phyloP scores from a whole-genome alignment of 2,329 filamentous ascomycete genomes.

The Septoria linicola region DNA sequence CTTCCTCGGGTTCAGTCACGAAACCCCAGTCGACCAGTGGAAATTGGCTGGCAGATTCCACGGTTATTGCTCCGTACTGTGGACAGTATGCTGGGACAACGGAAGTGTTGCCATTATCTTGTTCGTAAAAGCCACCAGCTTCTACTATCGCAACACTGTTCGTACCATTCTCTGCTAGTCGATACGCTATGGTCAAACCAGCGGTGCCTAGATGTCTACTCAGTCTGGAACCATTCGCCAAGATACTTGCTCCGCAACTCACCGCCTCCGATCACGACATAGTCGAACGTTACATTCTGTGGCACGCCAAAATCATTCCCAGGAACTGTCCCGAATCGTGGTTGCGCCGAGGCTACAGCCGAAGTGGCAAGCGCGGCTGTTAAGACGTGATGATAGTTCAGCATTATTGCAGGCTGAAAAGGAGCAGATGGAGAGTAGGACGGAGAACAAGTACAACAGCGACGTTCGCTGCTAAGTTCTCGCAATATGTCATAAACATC shows the following conservation, averaged over 20 bases:
- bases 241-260: not conserved
- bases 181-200: slow-evolving; percentile 26
- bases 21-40: slow-evolving; percentile 24
- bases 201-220: slow-evolving; percentile 4
- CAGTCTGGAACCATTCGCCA: not conserved
- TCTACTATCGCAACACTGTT: slow-evolving; percentile 30
- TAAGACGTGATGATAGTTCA: too few species aligned
- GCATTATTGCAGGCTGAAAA: too few species aligned
- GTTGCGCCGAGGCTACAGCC: not conserved
- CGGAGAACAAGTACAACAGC: too few species aligned
- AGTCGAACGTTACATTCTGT: not conserved
- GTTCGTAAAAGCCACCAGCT: slow-evolving; percentile 30
- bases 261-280: not conserved
- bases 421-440: too few species aligned
- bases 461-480: too few species aligned
- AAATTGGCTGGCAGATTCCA: slow-evolving; percentile 14
- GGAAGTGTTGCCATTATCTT: slow-evolving; percentile 26
- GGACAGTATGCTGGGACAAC: slow-evolving; percentile 29
- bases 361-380: not conserved
- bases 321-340: not conserved
- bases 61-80: slow-evolving; percentile 8
- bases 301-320: not conserved
- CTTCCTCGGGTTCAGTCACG: slow-evolving; percentile 14
- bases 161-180: slow-evolving; percentile 22
- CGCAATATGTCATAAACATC: too few species aligned